Evolutionary conservation across 345 rosid genomes (phyloP), one percentile per base, ranked within the genome.

Genomic region (Populus euphratica): DNA sequence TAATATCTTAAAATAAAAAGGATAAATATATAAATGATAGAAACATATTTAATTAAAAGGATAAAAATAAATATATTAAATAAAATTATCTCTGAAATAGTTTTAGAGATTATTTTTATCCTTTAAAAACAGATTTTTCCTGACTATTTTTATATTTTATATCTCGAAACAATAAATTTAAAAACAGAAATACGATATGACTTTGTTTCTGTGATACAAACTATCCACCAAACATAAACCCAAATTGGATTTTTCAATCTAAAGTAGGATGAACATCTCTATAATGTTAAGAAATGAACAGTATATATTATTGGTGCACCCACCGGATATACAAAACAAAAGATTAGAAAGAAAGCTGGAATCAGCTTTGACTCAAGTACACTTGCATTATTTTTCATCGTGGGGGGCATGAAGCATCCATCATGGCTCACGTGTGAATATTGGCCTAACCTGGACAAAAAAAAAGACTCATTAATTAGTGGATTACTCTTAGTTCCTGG

Each of bases 361-460:
- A 73, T 69, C 80, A 38, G 20, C 76, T 70, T 49, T 59, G 68
- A 70, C 73, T 73, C 27, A 17, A 70, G 61, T 25, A 17, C 70
- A 23, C 11, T 43, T 65, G 72, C 47, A 69, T 73, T 66, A 33
- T 77, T 70, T 25, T 43, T 35, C 27, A 39, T 66, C 31, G n/a
- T 31, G 69, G 50, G 73, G 80, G 73, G 64, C 78, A 68, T 67
- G 27, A 56, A 64, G 21, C 73, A 64, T 54, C 73, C 29, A 59
- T 59, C 63, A 36, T 71, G 66, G 75, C 79, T 77, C 81, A 69
- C 80, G 73, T 72, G 79, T 81, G 59, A 72, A 27, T 27, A 27
- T 69, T 23, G 63, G 14, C 2, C 72, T 68, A 68, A 39, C 36
- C 23, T 41, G 18, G 1, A 8, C 7, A 62, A 8, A 41, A 20